Conservation (phyloP, 2,329 filamentous ascomycete species). For the Cryphonectria carpinicola region DNA sequence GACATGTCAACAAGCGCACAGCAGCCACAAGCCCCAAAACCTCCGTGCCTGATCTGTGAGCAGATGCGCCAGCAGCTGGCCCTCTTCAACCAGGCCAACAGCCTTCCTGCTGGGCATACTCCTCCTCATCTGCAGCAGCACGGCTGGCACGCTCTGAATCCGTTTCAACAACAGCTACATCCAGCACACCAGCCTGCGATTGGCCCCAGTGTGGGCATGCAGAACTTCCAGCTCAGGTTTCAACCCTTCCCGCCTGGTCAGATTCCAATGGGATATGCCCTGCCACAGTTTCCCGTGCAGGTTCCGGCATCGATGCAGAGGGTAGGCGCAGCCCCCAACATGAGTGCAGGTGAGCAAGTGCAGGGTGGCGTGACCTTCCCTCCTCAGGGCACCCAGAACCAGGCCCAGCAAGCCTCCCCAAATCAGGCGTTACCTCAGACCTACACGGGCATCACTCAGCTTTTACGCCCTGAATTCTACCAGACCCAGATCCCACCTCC, state of each 20-base stretch:
- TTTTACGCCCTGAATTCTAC: slow-evolving; percentile 1
- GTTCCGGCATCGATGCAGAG: slow-evolving; percentile 21
- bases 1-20: slow-evolving; percentile 6
- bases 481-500: slow-evolving; percentile 7
- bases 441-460: background rate
- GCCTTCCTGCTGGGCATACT: slow-evolving; percentile 30
- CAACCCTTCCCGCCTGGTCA: slow-evolving; percentile 21
- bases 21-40: slow-evolving; percentile 31
- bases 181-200: slow-evolving; percentile 11
- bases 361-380: background rate
- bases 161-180: slow-evolving; percentile 17
- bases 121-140: slow-evolving; percentile 21
- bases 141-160: slow-evolving; percentile 22
- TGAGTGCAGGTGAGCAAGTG: slow-evolving; percentile 8
- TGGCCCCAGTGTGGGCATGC: slow-evolving; percentile 12
- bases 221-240: slow-evolving; percentile 15
- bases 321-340: slow-evolving; percentile 1
- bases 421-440: background rate
- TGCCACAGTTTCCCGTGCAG: slow-evolving; percentile 15
- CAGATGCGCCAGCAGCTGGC: slow-evolving; percentile 37
- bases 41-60: slow-evolving; percentile 37
- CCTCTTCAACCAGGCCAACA: slow-evolving; percentile 34
- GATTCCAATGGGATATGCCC: slow-evolving; percentile 18
- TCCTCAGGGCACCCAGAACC: slow-evolving; percentile 1
- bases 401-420: background rate